Conservation (phyloP, 768 basidiomycete species). For the Suillus fuscotomentosus region DNA sequence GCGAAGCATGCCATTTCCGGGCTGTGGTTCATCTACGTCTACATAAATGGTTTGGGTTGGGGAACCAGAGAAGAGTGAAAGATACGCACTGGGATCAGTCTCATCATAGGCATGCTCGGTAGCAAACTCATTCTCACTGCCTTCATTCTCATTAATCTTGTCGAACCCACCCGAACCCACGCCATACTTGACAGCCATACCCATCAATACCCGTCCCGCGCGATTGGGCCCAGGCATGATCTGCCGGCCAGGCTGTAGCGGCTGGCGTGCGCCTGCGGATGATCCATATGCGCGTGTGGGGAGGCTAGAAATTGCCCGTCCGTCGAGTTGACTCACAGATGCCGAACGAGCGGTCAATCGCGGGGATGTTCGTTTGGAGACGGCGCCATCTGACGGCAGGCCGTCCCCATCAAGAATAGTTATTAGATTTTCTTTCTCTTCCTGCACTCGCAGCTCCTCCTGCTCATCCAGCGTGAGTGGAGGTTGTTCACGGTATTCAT, state of each 20-base stretch:
- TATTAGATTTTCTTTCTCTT: slow-evolving; percentile 41
- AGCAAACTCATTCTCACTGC: slow-evolving; percentile 38
- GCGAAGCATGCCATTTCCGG: slow-evolving; percentile 22
- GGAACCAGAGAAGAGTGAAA: slow-evolving; percentile 9
- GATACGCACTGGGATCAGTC: slow-evolving; percentile 38
- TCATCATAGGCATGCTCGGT: slow-evolving; percentile 34
- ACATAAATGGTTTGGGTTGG: slow-evolving; percentile 24
- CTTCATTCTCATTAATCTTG: slow-evolving; percentile 47
- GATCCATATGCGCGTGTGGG: slow-evolving; percentile 33
- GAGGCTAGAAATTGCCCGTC: slow-evolving; percentile 31
- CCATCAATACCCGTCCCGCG: slow-evolving; percentile 51
- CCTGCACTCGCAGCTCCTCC: slow-evolving; percentile 32
- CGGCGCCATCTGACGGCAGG: slow-evolving; percentile 22
- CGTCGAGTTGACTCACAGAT: slow-evolving; percentile 33
- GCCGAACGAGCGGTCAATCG: slow-evolving; percentile 28
- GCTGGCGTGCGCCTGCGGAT: slow-evolving; percentile 29
- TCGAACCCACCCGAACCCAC: slow-evolving; percentile 36
- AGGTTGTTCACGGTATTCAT: slow-evolving; percentile 31
- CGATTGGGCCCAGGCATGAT: slow-evolving; percentile 45
- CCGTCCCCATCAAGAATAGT: slow-evolving; percentile 26
- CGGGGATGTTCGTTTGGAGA: slow-evolving; percentile 24
- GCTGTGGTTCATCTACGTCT: slow-evolving; percentile 31
- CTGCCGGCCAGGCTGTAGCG: slow-evolving; percentile 40
- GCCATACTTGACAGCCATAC: slow-evolving; percentile 37
- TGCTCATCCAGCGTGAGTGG: slow-evolving; percentile 29